These are phyloP conservation scores for Saturnispora sekii DNA, from an alignment of 805 yeast species.

Conservation along the genomic window DNA sequence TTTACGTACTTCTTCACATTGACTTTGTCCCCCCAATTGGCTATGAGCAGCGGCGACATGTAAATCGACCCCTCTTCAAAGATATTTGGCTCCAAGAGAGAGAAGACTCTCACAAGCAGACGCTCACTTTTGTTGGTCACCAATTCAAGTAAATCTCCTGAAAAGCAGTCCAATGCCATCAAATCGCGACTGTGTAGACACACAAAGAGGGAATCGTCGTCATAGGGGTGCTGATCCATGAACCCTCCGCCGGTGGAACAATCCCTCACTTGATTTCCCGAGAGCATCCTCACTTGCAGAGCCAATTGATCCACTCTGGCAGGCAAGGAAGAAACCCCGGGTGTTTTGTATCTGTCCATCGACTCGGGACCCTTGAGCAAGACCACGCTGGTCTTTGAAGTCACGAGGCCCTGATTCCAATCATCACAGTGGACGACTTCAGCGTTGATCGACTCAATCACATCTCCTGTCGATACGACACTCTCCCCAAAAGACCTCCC, in stretches of 20 bases:
- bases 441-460: conserved; percentile 37
- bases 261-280: neutral
- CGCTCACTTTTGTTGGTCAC: conserved; percentile 4
- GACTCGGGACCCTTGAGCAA: conserved; percentile 30
- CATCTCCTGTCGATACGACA: conserved; percentile 34
- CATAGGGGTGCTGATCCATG: conserved; percentile 20
- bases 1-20: neutral
- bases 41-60: conserved; percentile 52
- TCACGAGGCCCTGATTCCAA: conserved; percentile 52
- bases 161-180: conserved; percentile 48
- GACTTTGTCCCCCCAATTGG: conserved; percentile 18
- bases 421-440: conserved; percentile 60
- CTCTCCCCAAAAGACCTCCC: neutral
- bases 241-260: conserved; percentile 14
- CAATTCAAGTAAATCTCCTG: conserved; percentile 52
- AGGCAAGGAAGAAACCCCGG: neutral
- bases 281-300: too few species aligned
- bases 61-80: conserved; percentile 34
- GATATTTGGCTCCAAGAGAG: conserved; percentile 56
- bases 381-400: conserved; percentile 40
- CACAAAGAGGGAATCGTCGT: conserved; percentile 38
- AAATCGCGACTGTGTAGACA: conserved; percentile 42
- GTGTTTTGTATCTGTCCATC: neutral
- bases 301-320: too few species aligned
- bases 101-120: conserved; percentile 35